Base-by-base conservation (phyloP, 2,329 filamentous ascomycete genomes). In the Diaporthe caulivora region DNA sequence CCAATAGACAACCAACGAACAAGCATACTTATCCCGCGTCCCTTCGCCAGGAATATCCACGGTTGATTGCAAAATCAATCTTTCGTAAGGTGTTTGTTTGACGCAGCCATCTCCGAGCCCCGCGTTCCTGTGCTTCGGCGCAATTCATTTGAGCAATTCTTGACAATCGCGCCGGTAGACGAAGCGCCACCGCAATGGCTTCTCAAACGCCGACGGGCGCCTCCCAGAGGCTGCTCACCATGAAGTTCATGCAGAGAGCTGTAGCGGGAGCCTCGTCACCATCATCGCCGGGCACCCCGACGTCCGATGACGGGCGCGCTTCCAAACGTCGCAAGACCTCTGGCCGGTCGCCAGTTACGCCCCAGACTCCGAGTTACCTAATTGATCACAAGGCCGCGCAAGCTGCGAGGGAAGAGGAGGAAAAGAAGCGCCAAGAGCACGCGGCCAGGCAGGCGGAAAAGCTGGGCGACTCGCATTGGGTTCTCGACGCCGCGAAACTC, bases 181-280 rank as follows among this genome's bases (percentile, higher is more conserved):
- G 8, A 34, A 31, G 31, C 17, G 79, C 37, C 24, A 37, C 29
- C 74, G 80, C 78, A 62, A 87, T 88, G 82, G 83, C 87, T 77
- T 83, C 87, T 75, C 84, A 87, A 80, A 91, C 86, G 74, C 86
- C 90, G 60, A 89, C 89, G 83, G 88, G 87, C 58, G 95, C 97
- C 91, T 98, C 95, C 76, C 95, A 93, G 74, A 92, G 95, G 77
- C 92, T 98, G 62, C 88, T 97, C 80, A 95, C 94, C 49, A 98
- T 98, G 95, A 97, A 97, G 86, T 98, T 98, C 81, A 98, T 98
- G 95, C 95, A 97, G 86, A 91, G 95, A 79, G 93, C 94, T 76
- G 93, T 92, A 65, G 91, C 92, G 65, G 91, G 92, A 68, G 89
- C 92, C 31, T 85, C 85, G 65, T 85, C 85, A 74, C 80, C 83